These are phyloP conservation scores for Sporothrix protearum DNA, from an alignment of 2,329 filamentous ascomycete species.

Conservation along the genomic window DNA sequence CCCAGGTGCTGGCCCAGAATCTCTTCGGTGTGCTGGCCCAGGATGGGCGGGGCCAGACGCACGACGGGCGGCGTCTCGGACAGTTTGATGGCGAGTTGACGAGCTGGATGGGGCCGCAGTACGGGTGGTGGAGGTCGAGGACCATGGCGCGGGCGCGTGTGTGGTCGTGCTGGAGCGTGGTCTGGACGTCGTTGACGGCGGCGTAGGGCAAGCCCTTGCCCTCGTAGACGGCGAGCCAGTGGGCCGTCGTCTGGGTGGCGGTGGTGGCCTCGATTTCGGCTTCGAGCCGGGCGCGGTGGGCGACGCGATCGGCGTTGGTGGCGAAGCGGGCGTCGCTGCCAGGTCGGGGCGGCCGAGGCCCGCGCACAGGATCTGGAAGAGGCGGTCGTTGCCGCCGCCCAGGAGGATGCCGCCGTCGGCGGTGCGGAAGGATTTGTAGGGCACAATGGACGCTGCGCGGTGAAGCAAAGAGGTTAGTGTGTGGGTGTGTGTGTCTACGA, in stretches of 20 bases:
- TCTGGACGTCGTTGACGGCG: constrained; percentile 88
- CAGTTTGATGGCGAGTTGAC: constrained; percentile 93
- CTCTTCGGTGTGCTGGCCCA: constrained; percentile 85
- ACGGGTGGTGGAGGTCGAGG: constrained; percentile 75
- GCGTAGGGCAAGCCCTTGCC: constrained; percentile 90
- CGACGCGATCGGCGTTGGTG: constrained; percentile 61
- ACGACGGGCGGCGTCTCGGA: constrained; percentile 76
- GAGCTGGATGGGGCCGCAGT: constrained; percentile 81
- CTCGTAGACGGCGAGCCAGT: constrained; percentile 85
- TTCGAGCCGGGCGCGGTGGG: constrained; percentile 74
- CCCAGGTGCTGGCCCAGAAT: constrained; percentile 64
- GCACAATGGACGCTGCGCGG: constrained; percentile 83
- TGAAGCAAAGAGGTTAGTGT: constrained; percentile 15
- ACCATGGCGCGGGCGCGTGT: constrained; percentile 86
- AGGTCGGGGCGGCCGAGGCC: constrained; percentile 57
- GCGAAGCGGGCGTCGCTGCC: constrained; percentile 56
- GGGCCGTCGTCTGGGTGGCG: constrained; percentile 70
- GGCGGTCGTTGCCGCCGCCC: constrained; percentile 67
- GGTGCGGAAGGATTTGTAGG: constrained; percentile 80
- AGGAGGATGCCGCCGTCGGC: constrained; percentile 67
- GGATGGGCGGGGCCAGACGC: constrained; percentile 71
- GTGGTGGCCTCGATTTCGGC: constrained; percentile 73
- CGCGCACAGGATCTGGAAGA: constrained; percentile 63
- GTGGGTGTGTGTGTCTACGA: no score
- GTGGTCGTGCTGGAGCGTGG: constrained; percentile 78